Base-by-base conservation (phyloP, 2,329 filamentous ascomycete species). In the Hypoxylon sp. region DNA sequence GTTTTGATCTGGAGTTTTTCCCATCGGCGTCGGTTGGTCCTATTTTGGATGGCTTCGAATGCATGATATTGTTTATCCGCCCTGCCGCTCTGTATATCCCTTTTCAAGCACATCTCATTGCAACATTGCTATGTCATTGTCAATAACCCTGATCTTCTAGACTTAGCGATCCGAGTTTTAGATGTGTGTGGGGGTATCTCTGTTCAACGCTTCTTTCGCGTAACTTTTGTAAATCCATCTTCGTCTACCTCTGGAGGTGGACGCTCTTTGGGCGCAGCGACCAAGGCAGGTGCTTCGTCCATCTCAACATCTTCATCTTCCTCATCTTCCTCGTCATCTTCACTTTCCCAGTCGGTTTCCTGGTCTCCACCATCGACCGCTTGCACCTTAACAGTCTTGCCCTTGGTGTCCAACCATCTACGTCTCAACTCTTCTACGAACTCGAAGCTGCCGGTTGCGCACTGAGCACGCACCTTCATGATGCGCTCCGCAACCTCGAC, bases 141-240 rank as follows among this genome's bases (percentile, higher is more conserved):
- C 26, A 41, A 19, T 27, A 23, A 47, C 21, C 29, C 37, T 51
- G 17, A 29, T 41, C 38, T 34, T 26, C 19, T 36, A 35, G 16
- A 31, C 16, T 48, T 29, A 52, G 27, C 17, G 35, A 47, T 50
- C 53, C 25, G 41, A 42, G 32, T 34, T 46, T 32, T 29, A 38
- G 41, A 48, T 25, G 32, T 15, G 42, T 50, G n/a, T 27, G n/a
- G n/a, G n/a, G n/a, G n/a, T n/a, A n/a, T n/a, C 29, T 8, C 29
- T 32, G 13, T 21, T 47, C 75, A 66, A 51, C 78, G 81, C 78
- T 84, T 89, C 75, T 84, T 89, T 64, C 82, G 79, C 46, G 84
- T 81, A 59, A 91, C 88, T 71, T 81, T 90, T 11, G 85, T 90
- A 69, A 93, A 93, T 3, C 89, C 89, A 66, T 93, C 89, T 60